phyloP scores from a whole-genome alignment of 805 yeast genomes.

The Candida rishiriensis region DNA sequence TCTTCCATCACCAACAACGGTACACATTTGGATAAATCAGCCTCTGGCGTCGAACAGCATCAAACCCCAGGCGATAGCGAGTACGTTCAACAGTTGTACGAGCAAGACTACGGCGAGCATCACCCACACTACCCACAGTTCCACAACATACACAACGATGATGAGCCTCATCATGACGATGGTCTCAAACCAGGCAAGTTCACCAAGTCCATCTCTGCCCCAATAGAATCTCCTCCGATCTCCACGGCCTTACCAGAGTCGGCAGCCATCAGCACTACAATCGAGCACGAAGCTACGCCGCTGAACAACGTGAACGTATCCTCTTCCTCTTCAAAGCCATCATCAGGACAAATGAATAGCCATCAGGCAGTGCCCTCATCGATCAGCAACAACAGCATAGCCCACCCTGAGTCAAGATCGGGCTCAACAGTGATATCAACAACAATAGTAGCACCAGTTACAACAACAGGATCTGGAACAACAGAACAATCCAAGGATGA shows the following conservation, averaged over 20 bases:
- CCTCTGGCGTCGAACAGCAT: not conserved
- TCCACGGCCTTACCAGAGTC: not conserved
- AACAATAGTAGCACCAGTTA: conserved; percentile 1
- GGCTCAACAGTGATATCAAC: too few relatives aligned
- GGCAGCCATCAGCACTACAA: not conserved
- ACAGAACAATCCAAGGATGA: not conserved
- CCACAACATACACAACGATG: conserved; percentile 21
- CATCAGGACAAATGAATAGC: not conserved
- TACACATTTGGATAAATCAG: not conserved
- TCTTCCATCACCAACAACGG: not conserved
- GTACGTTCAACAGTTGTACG: conserved; percentile 31
- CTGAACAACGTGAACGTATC: not conserved
- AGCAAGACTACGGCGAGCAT: conserved; percentile 27
- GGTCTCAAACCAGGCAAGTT: not conserved
- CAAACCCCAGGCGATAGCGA: conserved; percentile 8
- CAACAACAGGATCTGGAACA: conserved; percentile 2
- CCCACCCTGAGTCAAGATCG: too few relatives aligned
- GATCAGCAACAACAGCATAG: too few relatives aligned
- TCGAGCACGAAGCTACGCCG: conserved; percentile 1
- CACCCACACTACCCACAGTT: conserved; percentile 26
- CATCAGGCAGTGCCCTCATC: too few relatives aligned
- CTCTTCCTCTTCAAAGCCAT: not conserved
- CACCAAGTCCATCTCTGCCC: not conserved
- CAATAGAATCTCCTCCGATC: not conserved
- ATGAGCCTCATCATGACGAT: conserved; percentile 3